Base-by-base conservation (phyloP, 257 asterid genomes). In the Paulownia fortunei region DNA sequence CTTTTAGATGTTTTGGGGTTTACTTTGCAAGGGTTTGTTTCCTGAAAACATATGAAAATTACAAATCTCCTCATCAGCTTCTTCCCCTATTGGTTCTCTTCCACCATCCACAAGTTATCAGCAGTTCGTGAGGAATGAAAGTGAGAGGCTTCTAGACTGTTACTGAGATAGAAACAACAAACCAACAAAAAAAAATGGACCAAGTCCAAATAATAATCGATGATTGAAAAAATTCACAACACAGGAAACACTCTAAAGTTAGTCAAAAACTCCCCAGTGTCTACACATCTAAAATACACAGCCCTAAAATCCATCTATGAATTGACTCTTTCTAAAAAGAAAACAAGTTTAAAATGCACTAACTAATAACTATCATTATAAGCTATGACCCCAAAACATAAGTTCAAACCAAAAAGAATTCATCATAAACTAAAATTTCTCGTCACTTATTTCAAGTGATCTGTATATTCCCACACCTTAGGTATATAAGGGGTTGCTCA, bases 331-430 rank as follows among this genome's bases (percentile, higher is more conserved):
- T 21, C 34, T 10, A 21, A 37, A 3, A 11, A 37, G 11, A 8
- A 46, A 49, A 34, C n/a, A n/a, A n/a, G n/a, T 3, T 42, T 18
- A 18, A 36, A 46, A 59, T 30, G 52, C 9, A 62, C 15, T 15
- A 41, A 63, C 37, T 64, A 19, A 44, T 7, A 55, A 66, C 7
- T 37, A 59, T 44, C 59, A 16, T 26, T 36, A 62, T 18, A 60
- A 76, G 24, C 54, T 59, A 74, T 51, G 9, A 68, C 37, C 69
- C 64, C 55, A 60, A 78, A 82, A 64, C 21, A 65, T 27, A 30
- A 32, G 69, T 59, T 4, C 39, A 54, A 55, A 47, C 80, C 73
- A 58, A 47, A 66, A 41, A 72, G 7, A 64, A 61, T 16, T 76
- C 37, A n/a, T 52, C 65, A 23, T 39, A 69, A 52, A 51, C 66